Base-by-base conservation (phyloP, 1,284 basidiomycete species). In the Mycena citricolor region DNA sequence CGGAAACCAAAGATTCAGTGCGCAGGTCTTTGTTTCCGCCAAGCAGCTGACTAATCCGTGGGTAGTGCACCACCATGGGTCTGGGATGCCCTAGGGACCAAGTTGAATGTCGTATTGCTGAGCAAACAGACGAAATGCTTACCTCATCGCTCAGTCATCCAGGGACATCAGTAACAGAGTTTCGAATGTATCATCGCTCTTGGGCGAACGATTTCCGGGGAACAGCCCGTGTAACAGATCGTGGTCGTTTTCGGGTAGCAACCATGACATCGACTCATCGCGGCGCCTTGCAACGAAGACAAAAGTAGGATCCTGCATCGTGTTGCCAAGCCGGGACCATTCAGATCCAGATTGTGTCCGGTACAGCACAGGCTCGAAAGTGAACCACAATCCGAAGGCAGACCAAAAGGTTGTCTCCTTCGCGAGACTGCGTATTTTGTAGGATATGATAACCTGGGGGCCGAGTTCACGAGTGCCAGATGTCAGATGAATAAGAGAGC, bases 371-470 rank as follows among this genome's bases (percentile, higher is more conserved):
- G 86, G 81, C 32, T 66, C 59, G 50, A 85, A 88, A 7, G 71
- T 61, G 65, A 92, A 94, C 89, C 88, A 94, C 1, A 85, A 63
- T 13, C 89, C 88, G 52, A 94, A 86, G 0, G 83, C 83, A 10
- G 73, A 69, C 90, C 90, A 93, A 62, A 93, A 94, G 0, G 82
- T 71, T 1, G 79, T 71, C 59, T 93, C 90, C 56, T 90, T 90
- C 2, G 73, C 53, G 29, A 90, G 68, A 49, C 86, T 90, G 25
- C 90, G 82, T 31, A 90, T 70, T 64, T 84, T 89, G 73, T 91
- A 89, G 0, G 83, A 82, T 21, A 87, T 78, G 24, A 82, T 58
- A 31, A 88, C 56, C 29, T 61, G 53, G 2, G 24, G 41, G 10
- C 54, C 35, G 30, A 52, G 34, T 32, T 41, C 48, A 52, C 76